Conservation (phyloP, 1,284 basidiomycete species). For the Tremellales sp. region DNA sequence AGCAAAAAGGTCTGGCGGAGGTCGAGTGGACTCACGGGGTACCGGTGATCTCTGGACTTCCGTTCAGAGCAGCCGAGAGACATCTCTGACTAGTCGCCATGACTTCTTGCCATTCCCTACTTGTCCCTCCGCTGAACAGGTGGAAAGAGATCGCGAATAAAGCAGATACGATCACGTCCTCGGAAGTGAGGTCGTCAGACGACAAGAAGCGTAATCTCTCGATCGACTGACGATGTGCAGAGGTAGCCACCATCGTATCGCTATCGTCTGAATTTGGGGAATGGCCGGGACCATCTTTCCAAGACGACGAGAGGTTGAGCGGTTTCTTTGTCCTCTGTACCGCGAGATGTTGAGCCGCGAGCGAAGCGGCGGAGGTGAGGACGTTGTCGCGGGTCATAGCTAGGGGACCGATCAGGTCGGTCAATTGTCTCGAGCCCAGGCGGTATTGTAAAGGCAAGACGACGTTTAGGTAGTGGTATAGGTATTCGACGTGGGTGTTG, state of each 20-base stretch:
- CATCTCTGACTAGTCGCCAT: conserved; percentile 15
- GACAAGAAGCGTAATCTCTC: conserved; percentile 12
- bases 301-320: conserved; percentile 2
- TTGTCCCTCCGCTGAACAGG: conserved; percentile 25
- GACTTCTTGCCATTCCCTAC: conserved; percentile 14
- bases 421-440: conserved; percentile 13
- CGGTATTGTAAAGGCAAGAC: conserved; percentile 30
- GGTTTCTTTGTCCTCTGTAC: conserved; percentile 10
- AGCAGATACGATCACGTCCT: conserved; percentile 23
- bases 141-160: conserved; percentile 24
- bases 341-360: conserved; percentile 26
- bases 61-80: conserved; percentile 12
- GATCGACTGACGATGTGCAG: conserved; percentile 12
- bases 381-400: conserved; percentile 17
- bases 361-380: conserved; percentile 16
- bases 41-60: conserved; percentile 13
- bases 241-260: conserved; percentile 8
- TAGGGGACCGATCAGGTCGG: conserved; percentile 19
- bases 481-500: conserved; percentile 12
- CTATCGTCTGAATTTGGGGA: conserved; percentile 7
- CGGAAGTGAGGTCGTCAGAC: conserved; percentile 11
- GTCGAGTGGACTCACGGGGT: background rate
- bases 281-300: background rate
- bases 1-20: background rate
- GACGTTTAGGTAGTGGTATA: conserved; percentile 30